Evolutionary conservation across 2,329 filamentous ascomycete genomes (phyloP), one percentile per base, ranked within the genome.

Genomic region (Aspergillus tubingensis): DNA sequence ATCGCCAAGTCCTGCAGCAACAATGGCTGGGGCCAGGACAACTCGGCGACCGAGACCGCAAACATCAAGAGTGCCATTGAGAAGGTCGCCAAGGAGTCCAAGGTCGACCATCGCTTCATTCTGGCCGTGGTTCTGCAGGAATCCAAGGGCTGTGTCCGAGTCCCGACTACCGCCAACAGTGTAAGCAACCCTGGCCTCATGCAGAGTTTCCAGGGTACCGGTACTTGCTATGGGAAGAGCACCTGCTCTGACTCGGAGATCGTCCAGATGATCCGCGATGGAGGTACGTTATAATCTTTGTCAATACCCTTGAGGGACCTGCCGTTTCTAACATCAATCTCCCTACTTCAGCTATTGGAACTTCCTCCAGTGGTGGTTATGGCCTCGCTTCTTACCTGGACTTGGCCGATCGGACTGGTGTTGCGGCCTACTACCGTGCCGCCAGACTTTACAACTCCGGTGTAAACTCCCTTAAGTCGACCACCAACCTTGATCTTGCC

Each of bases 41-140:
- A 70, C 65, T 66, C 67, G 52, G 70, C 69, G 19, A 61, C 63
- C 7, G 74, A 76, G 62, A 72, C 70, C 54, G 57, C 51, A 27
- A 23, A 63, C 54, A 72, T 80, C 57, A 70, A 68, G 51, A 61
- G 67, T 30, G 68, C 69, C 51, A 79, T 81, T 58, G 60, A 73
- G 52, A 53, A 64, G 11, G 72, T 77, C 6, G 68, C 77, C 3
- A 63, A 67, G 15, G 67, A 60, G 10, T 67, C 62, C 32, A 60
- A 64, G 25, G 54, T 81, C 30, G 78, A 80, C 62, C 63, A 70
- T 41, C 77, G 79, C 51, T 78, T 79, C 62, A 78, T 81, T 62
- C 69, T 81, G 13, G 76, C 78, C n/a, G 70, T 81, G 59, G 63
- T 81, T 39, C 74, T 81, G 71, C 79, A 81, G 64, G 79, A 81